phyloP scores from a whole-genome alignment of 164 flowering plant genomes.

The Magnolia officinalis region DNA sequence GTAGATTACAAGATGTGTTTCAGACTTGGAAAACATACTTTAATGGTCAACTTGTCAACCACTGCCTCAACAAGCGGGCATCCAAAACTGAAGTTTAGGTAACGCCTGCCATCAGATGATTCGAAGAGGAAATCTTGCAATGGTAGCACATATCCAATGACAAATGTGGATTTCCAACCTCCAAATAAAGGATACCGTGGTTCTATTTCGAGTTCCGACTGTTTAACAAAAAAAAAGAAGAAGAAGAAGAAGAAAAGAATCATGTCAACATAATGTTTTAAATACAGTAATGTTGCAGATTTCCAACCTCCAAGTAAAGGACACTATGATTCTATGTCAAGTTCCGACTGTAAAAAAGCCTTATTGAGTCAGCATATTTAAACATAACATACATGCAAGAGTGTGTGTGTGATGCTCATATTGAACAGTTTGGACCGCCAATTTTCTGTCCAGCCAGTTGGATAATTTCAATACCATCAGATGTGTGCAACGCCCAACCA shows the following conservation, averaged over 20 bases:
- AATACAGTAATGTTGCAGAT: slow-evolving; percentile 34
- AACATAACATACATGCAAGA: neutral
- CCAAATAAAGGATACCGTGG: slow-evolving; percentile 98
- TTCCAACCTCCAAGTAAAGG: slow-evolving; percentile 99
- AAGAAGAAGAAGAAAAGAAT: slow-evolving; percentile 2
- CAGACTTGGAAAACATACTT: slow-evolving; percentile 36
- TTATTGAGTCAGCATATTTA: neutral
- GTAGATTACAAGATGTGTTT: neutral
- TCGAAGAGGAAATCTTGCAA: slow-evolving; percentile 85
- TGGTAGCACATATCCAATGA: slow-evolving; percentile 88
- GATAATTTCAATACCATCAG: too few species aligned
- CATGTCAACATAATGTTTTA: slow-evolving; percentile 7
- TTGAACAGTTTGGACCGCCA: too few species aligned
- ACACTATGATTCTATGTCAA: slow-evolving; percentile 89
- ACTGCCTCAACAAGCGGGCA: slow-evolving; percentile 77
- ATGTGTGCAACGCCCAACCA: too few species aligned
- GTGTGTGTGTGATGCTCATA: too few species aligned
- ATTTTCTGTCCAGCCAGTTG: too few species aligned
- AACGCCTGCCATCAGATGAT: slow-evolving; percentile 79
- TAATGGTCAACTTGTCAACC: slow-evolving; percentile 79
- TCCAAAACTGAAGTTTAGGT: slow-evolving; percentile 89
- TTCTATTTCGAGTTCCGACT: slow-evolving; percentile 94
- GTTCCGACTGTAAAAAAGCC: slow-evolving; percentile 65
- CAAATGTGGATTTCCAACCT: slow-evolving; percentile 93
- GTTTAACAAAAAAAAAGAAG: slow-evolving; percentile 11